Evolutionary conservation across 1,284 basidiomycete genomes (phyloP).

Genomic region (Boletellus dicymbophilus): DNA sequence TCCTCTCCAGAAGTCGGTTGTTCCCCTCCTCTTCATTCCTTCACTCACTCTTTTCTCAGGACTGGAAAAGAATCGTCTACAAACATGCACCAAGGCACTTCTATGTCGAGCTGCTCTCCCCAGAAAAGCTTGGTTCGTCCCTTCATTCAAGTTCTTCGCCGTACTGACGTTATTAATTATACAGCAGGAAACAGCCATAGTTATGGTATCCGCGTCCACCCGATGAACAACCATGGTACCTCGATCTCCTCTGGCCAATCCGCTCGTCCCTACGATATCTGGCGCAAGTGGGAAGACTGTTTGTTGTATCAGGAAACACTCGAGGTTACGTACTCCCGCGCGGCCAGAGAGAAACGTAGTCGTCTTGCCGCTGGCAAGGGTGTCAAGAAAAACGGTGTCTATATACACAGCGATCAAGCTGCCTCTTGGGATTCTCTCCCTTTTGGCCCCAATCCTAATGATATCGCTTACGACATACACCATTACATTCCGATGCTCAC

Average conservation of each 20-base stretch:
- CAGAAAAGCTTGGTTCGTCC: conserved; percentile 58
- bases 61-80: conserved; percentile 61
- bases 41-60: conserved; percentile 28
- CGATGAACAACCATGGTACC: conserved; percentile 43
- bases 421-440: conserved; percentile 84
- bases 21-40: neutral
- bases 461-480: conserved; percentile 67
- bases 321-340: conserved; percentile 60
- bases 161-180: neutral
- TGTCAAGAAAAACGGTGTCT: conserved; percentile 71
- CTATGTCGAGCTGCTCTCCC: conserved; percentile 53
- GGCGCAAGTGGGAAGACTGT: conserved; percentile 81
- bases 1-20: conserved; percentile 27
- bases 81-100: conserved; percentile 62
- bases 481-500: conserved; percentile 62
- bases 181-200: conserved; percentile 50
- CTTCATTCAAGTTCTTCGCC: neutral
- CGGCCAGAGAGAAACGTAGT: conserved; percentile 63
- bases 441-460: conserved; percentile 74
- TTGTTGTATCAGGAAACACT: conserved; percentile 70
- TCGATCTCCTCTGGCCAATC: conserved; percentile 35
- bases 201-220: conserved; percentile 64
- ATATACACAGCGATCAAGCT: conserved; percentile 64
- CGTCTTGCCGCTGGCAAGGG: conserved; percentile 71
- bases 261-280: conserved; percentile 59